Conservation (phyloP, 2,329 filamentous ascomycete species). For the Sporothrix mexicana region DNA sequence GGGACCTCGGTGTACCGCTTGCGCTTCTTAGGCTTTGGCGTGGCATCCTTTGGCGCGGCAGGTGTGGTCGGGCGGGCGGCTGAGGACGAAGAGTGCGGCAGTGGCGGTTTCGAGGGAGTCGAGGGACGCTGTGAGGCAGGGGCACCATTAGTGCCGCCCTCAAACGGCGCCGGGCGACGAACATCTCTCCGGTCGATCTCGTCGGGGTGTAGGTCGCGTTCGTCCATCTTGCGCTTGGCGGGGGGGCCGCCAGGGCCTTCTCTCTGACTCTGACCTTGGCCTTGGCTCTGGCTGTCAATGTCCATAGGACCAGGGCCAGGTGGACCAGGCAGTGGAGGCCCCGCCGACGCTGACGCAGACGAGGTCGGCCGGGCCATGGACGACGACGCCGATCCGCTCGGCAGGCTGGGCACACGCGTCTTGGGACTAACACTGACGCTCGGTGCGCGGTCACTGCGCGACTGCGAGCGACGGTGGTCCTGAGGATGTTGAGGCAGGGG, state of each 20-base stretch:
- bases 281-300: constrained; percentile 38
- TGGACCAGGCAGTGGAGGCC: neutral
- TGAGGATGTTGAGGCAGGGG: constrained; percentile 43
- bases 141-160: constrained; percentile 51
- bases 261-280: no score
- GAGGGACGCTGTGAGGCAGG: constrained; percentile 31
- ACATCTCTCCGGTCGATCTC: constrained; percentile 58
- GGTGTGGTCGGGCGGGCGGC: neutral
- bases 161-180: constrained; percentile 55
- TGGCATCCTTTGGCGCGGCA: neutral
- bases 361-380: constrained; percentile 28
- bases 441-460: constrained; percentile 68
- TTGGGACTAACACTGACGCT: constrained; percentile 81
- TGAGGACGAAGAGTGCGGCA: neutral
- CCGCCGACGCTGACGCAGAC: constrained; percentile 7
- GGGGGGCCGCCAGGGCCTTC: constrained; percentile 45
- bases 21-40: constrained; percentile 41
- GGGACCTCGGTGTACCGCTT: constrained; percentile 49
- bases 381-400: constrained; percentile 9
- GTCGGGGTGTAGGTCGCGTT: constrained; percentile 55
- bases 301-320: constrained; percentile 39
- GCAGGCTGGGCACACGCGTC: constrained; percentile 57
- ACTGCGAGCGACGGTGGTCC: constrained; percentile 56
- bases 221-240: constrained; percentile 57
- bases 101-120: neutral